Conservation (phyloP, 139 green algal genomes). For the Coccomyxa sp. region DNA sequence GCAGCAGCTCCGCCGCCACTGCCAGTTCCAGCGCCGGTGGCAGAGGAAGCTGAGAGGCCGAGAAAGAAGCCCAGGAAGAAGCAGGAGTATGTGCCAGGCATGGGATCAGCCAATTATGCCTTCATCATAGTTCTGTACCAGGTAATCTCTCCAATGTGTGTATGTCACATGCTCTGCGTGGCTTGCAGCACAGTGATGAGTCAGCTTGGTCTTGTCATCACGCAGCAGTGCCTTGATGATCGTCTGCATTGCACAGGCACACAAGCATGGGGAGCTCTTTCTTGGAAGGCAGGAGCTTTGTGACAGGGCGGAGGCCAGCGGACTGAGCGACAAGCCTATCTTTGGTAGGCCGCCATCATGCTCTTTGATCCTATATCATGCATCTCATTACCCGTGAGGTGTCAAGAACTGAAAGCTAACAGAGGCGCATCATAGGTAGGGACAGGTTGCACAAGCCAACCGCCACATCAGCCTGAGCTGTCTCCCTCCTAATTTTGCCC, state of each 20-base stretch:
- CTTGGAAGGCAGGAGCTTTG: constrained; percentile 62
- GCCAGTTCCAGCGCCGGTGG: background rate
- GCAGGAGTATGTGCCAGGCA: constrained; percentile 48
- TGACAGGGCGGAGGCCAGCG: constrained; percentile 39
- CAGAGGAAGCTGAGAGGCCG: background rate
- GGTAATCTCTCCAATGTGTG: constrained; percentile 7
- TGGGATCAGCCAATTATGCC: constrained; percentile 63
- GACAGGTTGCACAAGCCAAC: too few relatives aligned
- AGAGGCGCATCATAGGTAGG: background rate
- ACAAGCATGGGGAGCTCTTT: constrained; percentile 17
- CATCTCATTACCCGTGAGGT: background rate
- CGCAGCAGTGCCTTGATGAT: too few relatives aligned
- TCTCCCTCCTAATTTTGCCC: too few relatives aligned
- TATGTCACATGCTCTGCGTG: background rate
- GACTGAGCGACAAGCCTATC: constrained; percentile 24
- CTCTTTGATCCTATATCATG: background rate
- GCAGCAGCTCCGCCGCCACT: background rate
- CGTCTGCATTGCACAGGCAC: constrained; percentile 12
- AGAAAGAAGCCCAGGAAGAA: constrained; percentile 16
- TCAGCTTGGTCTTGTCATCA: background rate
- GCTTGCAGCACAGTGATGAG: background rate
- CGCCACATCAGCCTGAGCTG: too few relatives aligned
- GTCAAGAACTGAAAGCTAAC: background rate
- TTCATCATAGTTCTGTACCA: constrained; percentile 61
- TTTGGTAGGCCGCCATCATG: background rate